These are phyloP conservation scores for Stentor roeselii DNA, from an alignment of 73 alveolate genomes.

Conservation along the genomic window DNA sequence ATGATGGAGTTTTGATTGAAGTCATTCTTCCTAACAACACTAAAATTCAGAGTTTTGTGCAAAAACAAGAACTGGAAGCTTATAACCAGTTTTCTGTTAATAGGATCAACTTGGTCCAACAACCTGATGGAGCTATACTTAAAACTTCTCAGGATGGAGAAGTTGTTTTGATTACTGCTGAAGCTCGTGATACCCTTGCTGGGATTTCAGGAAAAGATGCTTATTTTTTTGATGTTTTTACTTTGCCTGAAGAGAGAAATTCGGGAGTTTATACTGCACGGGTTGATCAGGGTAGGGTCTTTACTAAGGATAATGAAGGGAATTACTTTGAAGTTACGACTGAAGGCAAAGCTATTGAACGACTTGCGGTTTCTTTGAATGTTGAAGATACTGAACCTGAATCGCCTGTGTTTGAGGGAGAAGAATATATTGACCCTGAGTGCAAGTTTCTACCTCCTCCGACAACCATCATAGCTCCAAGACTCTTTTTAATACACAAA, in stretches of 20 bases:
- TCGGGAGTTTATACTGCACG: conserved; percentile 85
- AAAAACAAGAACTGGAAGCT: conserved; percentile 79
- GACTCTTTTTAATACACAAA: conserved; percentile 43
- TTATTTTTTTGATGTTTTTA: conserved; percentile 80
- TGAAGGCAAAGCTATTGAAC: conserved; percentile 74
- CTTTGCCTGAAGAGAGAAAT: conserved; percentile 79
- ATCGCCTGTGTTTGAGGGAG: conserved; percentile 61
- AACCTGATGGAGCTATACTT: conserved; percentile 72
- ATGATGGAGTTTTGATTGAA: conserved; percentile 76
- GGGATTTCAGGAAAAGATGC: conserved; percentile 67
- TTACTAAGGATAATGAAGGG: conserved; percentile 90
- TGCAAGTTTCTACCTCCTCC: conserved; percentile 75
- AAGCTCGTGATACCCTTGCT: conserved; percentile 75
- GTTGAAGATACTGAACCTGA: conserved; percentile 58
- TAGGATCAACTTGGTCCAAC: conserved; percentile 60
- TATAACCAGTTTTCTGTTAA: conserved; percentile 71
- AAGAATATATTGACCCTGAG: conserved; percentile 63
- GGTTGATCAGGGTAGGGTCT: conserved; percentile 67
- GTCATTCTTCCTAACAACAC: conserved; percentile 79
- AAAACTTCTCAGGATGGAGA: conserved; percentile 89
- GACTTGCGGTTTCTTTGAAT: conserved; percentile 53
- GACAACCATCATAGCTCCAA: conserved; percentile 50
- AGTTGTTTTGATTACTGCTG: conserved; percentile 73
- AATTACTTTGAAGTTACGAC: conserved; percentile 75
- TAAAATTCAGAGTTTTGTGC: conserved; percentile 62